Conservation (phyloP, 2,329 filamentous ascomycete species). For the Beauveria caledonica region DNA sequence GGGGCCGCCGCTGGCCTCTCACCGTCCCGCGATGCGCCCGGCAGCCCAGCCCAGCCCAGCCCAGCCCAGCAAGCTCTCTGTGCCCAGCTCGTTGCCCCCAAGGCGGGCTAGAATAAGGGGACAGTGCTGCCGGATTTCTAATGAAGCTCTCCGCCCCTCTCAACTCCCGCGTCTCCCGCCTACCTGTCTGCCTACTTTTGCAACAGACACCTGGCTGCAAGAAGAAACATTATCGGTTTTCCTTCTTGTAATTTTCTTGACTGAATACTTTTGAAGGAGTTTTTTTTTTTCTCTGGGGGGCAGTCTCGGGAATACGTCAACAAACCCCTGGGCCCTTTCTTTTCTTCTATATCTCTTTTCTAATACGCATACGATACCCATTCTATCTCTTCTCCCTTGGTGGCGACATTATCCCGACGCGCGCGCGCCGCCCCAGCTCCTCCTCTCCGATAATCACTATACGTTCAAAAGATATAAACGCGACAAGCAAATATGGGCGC, state of each 20-base stretch:
- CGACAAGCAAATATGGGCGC: constrained; percentile 47
- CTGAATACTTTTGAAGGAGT: neutral
- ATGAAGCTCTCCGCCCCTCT: constrained; percentile 3
- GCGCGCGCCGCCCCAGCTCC: neutral
- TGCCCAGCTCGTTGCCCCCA: neutral
- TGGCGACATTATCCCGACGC: neutral
- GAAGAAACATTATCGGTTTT: neutral
- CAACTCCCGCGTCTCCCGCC: neutral
- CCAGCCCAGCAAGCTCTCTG: neutral
- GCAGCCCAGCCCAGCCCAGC: neutral
- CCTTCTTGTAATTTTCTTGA: neutral
- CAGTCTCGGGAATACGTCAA: neutral
- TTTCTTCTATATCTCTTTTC: neutral
- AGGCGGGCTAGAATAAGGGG: neutral
- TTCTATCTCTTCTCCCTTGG: neutral
- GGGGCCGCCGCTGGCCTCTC: too few species aligned
- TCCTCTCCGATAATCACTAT: neutral
- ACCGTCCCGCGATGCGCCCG: neutral
- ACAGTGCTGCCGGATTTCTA: constrained; percentile 4
- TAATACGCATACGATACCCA: constrained; percentile 11
- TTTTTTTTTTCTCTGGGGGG: neutral
- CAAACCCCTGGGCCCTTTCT: neutral
- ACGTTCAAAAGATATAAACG: neutral
- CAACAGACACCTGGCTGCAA: neutral
- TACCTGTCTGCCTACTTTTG: neutral